Evolutionary conservation across 2,329 filamentous ascomycete genomes (phyloP).

Genomic region (Drechslerella dactyloides): DNA sequence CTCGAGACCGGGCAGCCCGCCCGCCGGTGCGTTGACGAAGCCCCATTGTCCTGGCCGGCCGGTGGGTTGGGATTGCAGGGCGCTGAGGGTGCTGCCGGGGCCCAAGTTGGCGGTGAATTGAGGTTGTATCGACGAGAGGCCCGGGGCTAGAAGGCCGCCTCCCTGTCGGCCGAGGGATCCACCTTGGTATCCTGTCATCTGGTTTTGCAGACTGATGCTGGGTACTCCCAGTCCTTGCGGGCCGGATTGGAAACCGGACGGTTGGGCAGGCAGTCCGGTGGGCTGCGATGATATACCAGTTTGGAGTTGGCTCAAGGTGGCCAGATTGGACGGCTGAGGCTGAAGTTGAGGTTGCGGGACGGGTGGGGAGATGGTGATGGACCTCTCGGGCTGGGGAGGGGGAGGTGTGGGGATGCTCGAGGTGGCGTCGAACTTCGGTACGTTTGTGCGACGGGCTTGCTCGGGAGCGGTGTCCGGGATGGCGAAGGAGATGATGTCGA

Average conservation of each 20-base stretch:
- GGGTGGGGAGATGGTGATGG: slow-evolving; percentile 51
- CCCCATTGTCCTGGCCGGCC: slow-evolving; percentile 95
- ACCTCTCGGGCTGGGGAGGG: slow-evolving; percentile 63
- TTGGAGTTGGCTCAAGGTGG: slow-evolving; percentile 50
- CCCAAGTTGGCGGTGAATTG: slow-evolving; percentile 69
- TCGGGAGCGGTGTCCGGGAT: slow-evolving; percentile 74
- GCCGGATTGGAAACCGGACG: slow-evolving; percentile 73
- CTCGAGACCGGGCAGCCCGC: slow-evolving; percentile 90
- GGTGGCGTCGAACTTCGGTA: slow-evolving; percentile 69
- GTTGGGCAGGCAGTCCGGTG: slow-evolving; percentile 69
- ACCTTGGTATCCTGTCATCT: slow-evolving; percentile 74
- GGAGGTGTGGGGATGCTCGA: slow-evolving; percentile 46
- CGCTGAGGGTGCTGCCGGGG: slow-evolving; percentile 67
- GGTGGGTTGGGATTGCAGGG: slow-evolving; percentile 90
- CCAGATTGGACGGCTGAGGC: slow-evolving; percentile 58
- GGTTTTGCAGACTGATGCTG: slow-evolving; percentile 61
- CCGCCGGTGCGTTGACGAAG: slow-evolving; percentile 90
- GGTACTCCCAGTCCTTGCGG: slow-evolving; percentile 19
- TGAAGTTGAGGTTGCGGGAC: slow-evolving; percentile 59
- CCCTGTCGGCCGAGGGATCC: slow-evolving; percentile 34
- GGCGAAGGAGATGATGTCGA: slow-evolving; percentile 97
- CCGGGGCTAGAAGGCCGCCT: slow-evolving; percentile 19
- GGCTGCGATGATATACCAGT: slow-evolving; percentile 51
- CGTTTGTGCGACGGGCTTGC: slow-evolving; percentile 67
- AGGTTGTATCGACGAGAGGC: slow-evolving; percentile 79